phyloP scores from a whole-genome alignment of 345 rosid genomes.

The Erucastrum elatum region DNA sequence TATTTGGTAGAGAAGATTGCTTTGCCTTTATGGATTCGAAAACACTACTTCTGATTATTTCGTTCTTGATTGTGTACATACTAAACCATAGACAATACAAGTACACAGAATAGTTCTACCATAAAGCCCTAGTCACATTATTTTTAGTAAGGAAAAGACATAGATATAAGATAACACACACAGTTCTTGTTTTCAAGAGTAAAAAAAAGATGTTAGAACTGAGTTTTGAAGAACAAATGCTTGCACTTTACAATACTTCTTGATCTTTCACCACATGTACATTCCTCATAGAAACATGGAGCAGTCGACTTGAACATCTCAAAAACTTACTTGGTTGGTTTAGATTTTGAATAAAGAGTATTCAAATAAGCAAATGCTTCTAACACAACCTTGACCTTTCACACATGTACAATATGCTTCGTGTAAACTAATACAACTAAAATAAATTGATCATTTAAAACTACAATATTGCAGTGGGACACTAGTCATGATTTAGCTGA shows the following conservation, averaged over 20 bases:
- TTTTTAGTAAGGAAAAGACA: constrained; percentile 9
- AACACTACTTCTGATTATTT: constrained; percentile 40
- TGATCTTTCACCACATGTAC: constrained; percentile 48
- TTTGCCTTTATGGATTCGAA: constrained; percentile 55
- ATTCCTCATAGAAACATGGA: constrained; percentile 52
- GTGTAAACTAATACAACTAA: constrained; percentile 8
- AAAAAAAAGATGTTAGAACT: constrained; percentile 17
- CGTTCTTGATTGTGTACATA: constrained; percentile 45
- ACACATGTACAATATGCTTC: background rate
- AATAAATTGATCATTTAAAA: too few relatives aligned
- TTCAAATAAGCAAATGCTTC: constrained; percentile 45
- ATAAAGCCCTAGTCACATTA: constrained; percentile 43
- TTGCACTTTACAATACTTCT: constrained; percentile 41
- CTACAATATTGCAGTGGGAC: too few relatives aligned
- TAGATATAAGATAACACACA: background rate
- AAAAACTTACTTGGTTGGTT: constrained; percentile 34
- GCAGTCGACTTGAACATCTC: constrained; percentile 28
- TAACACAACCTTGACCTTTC: constrained; percentile 50
- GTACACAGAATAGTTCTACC: constrained; percentile 50
- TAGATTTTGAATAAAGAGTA: constrained; percentile 27
- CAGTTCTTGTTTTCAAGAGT: background rate
- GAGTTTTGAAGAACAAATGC: constrained; percentile 27
- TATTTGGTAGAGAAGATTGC: constrained; percentile 45
- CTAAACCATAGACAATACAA: constrained; percentile 56
- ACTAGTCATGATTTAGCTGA: too few relatives aligned